phyloP scores from a whole-genome alignment of 2,329 filamentous ascomycete genomes.

The Microcyclospora pomicola region DNA sequence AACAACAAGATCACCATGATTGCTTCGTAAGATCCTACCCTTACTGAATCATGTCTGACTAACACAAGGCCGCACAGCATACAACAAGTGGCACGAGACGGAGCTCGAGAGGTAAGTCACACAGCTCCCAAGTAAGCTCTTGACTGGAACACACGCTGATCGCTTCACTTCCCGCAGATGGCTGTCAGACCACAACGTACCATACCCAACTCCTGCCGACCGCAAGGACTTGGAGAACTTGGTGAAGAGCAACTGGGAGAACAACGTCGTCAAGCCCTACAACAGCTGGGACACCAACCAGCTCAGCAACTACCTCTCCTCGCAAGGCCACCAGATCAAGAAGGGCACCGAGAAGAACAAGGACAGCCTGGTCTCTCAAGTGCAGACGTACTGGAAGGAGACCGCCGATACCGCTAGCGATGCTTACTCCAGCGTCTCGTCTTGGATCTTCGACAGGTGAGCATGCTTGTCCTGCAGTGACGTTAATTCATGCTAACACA shows the following conservation, averaged over 20 bases:
- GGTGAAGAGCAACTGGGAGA: constrained; percentile 83
- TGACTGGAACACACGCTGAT: too few species aligned
- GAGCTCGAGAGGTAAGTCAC: constrained; percentile 56
- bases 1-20: too few species aligned
- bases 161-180: constrained; percentile 38
- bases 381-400: constrained; percentile 64
- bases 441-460: constrained; percentile 83
- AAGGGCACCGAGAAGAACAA: constrained; percentile 53
- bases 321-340: constrained; percentile 58
- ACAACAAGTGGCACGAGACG: constrained; percentile 98
- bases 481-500: constrained; percentile 3
- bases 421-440: constrained; percentile 58
- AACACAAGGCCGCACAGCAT: constrained; percentile 44
- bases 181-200: constrained; percentile 83
- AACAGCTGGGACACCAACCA: constrained; percentile 60
- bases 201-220: constrained; percentile 79
- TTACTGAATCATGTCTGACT: constrained; percentile 12
- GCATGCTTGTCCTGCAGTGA: constrained; percentile 8
- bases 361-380: constrained; percentile 53
- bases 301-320: constrained; percentile 52
- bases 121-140: too few species aligned
- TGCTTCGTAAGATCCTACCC: not conserved
- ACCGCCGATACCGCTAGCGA: constrained; percentile 62
- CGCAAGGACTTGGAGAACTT: constrained; percentile 87
- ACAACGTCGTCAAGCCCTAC: constrained; percentile 61